These are phyloP conservation scores for Aspergillus novofumigatus DNA, from an alignment of 2,329 filamentous ascomycete genomes.

Conservation along the genomic window DNA sequence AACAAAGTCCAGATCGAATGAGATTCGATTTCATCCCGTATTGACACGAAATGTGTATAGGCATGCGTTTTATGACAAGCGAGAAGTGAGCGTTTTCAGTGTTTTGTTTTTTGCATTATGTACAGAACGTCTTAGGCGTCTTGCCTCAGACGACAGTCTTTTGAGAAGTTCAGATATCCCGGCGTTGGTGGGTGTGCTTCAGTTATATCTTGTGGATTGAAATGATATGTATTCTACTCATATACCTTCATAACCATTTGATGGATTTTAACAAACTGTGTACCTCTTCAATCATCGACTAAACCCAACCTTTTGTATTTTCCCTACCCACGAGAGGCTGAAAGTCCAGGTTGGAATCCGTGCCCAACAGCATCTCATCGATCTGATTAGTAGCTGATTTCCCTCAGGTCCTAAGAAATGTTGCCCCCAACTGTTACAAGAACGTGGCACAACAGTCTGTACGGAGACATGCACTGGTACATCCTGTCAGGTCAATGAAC, in stretches of 20 bases:
- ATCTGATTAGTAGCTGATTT: too few relatives aligned
- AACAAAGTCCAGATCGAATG: conserved; percentile 26
- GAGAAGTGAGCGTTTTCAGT: not conserved
- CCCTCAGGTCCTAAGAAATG: too few relatives aligned
- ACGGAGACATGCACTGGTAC: too few relatives aligned
- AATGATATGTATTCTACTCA: not conserved
- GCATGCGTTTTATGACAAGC: not conserved
- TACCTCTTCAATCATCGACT: too few relatives aligned
- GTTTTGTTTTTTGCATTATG: not conserved
- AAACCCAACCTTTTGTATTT: too few relatives aligned
- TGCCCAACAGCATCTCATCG: too few relatives aligned
- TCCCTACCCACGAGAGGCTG: too few relatives aligned
- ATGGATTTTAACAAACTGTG: not conserved
- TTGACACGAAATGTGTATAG: too few relatives aligned
- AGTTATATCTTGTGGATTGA: not conserved
- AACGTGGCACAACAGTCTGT: too few relatives aligned
- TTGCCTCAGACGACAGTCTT: not conserved
- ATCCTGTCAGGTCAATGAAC: too few relatives aligned
- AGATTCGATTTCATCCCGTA: conserved; percentile 29
- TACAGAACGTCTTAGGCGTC: not conserved
- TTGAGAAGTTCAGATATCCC: not conserved
- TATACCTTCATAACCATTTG: not conserved
- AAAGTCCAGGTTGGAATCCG: too few relatives aligned
- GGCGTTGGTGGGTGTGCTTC: not conserved
- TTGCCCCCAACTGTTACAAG: too few relatives aligned